Evolutionary conservation across 768 basidiomycete species (phyloP), one percentile per base, ranked within the genome.

Genomic region (Lentinula sp.): DNA sequence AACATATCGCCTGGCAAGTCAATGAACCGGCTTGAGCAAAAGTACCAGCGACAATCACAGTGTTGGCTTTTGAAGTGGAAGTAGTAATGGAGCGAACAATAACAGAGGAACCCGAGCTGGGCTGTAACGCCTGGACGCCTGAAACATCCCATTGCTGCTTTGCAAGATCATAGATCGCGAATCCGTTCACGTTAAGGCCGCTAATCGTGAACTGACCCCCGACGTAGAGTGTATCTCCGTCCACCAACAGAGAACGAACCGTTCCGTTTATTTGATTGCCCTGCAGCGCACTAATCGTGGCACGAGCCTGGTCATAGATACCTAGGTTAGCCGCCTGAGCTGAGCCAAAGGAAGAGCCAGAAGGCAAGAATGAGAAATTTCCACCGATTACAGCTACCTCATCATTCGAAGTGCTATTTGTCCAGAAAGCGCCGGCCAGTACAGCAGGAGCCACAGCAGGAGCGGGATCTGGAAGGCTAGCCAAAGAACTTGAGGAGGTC

Each of bases 391-490:
- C 84, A 46, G 85, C 84, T 18, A 93, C 72, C 60, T 91, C 84
- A 49, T 68, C 70, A 4, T 82, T 79, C 2, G 84, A 84, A 1
- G 87, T 82, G 40, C 78, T 78, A 69, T 98, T 97, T 6, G 84
- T 89, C 92, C 93, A 98, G 77, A 94, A 98, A 2, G 84, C 82
- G 35, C 93, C 96, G 0, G 92, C 82, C 59, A 97, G 78, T 62
- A 98, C 84, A 16, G 92, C 86, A 0, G 94, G 93, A 1, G 93
- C 90, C 1, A 82, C 75, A 1, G 85, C 78, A 9, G 84, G 73
- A 32, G 83, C 77, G 1, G 75, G 48, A 15, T 81, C 59, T 15
- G 91, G 87, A n/a, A 92, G 80, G 1, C 82, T 71, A 1, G 79
- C 64, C 6, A 82, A 69, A 34, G 76, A 72, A 1, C 73, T 63